Conservation (phyloP, 257 asterid species). For the Mentha longifolia region DNA sequence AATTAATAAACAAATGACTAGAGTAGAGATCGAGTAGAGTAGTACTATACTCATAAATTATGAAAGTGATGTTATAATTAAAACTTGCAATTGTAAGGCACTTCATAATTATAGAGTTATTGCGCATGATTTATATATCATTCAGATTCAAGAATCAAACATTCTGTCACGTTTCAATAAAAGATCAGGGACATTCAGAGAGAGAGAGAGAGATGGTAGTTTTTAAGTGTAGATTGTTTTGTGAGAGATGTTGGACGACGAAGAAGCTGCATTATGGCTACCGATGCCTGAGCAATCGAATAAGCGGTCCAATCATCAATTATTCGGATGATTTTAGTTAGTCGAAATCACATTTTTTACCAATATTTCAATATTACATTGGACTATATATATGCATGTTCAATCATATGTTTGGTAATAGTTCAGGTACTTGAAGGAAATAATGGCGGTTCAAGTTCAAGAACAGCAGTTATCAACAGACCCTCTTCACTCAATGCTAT, state of each 20-base stretch:
- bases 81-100: no score
- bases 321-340: constrained; percentile 31
- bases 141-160: no score
- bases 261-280: constrained; percentile 22
- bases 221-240: constrained; percentile 32
- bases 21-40: no score
- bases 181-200: no score
- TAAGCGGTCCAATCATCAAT: constrained; percentile 33
- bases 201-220: no score
- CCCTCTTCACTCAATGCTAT: constrained; percentile 66
- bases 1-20: no score
- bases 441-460: constrained; percentile 50
- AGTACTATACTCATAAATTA: no score
- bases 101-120: no score
- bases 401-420: not conserved
- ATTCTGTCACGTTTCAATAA: no score
- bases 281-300: constrained; percentile 38
- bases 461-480: constrained; percentile 68
- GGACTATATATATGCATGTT: not conserved
- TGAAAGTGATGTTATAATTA: no score
- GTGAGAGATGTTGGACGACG: constrained; percentile 30
- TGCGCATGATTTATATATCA: no score
- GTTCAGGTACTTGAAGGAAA: constrained; percentile 59
- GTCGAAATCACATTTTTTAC: constrained; percentile 19
- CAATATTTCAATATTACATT: not conserved